phyloP scores from a whole-genome alignment of 371 early-diverging fungal genomes.

The Zancudomyces culisetae region DNA sequence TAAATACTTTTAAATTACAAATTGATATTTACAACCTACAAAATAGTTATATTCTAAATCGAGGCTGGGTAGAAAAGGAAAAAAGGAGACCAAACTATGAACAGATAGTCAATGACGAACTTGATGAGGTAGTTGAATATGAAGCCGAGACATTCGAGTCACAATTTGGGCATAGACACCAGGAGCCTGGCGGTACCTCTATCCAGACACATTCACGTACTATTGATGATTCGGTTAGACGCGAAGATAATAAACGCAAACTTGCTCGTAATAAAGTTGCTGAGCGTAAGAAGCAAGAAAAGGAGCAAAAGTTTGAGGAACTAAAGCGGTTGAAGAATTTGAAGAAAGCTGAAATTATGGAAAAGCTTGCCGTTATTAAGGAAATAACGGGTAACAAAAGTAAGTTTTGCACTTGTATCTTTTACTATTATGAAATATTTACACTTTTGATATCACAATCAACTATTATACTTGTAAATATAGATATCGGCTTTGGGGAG shows the following conservation, averaged over 20 bases:
- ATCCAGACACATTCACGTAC: slow-evolving; percentile 58
- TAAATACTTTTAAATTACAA: neutral
- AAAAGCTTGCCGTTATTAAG: slow-evolving; percentile 57
- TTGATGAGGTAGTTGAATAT: slow-evolving; percentile 45
- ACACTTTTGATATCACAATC: neutral
- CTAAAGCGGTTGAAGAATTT: slow-evolving; percentile 72
- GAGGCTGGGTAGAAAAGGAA: slow-evolving; percentile 83
- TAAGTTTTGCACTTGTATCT: neutral
- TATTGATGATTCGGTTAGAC: slow-evolving; percentile 43
- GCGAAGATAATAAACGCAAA: slow-evolving; percentile 56
- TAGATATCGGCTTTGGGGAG: slow-evolving; percentile 45
- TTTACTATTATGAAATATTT: neutral
- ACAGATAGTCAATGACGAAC: slow-evolving; percentile 40
- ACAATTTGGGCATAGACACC: slow-evolving; percentile 80
- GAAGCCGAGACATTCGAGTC: slow-evolving; percentile 73
- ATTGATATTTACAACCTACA: neutral
- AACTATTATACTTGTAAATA: too few relatives aligned
- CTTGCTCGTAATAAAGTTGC: slow-evolving; percentile 41
- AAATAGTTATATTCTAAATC: slow-evolving; percentile 44
- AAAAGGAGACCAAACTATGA: slow-evolving; percentile 35
- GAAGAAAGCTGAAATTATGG: slow-evolving; percentile 61
- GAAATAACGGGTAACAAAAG: slow-evolving; percentile 59
- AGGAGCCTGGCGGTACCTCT: slow-evolving; percentile 48
- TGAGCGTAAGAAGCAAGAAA: slow-evolving; percentile 47
- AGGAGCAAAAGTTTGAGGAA: slow-evolving; percentile 50